These are phyloP conservation scores for Saururus chinensis DNA, from an alignment of 164 flowering plant genomes.

Conservation along the genomic window DNA sequence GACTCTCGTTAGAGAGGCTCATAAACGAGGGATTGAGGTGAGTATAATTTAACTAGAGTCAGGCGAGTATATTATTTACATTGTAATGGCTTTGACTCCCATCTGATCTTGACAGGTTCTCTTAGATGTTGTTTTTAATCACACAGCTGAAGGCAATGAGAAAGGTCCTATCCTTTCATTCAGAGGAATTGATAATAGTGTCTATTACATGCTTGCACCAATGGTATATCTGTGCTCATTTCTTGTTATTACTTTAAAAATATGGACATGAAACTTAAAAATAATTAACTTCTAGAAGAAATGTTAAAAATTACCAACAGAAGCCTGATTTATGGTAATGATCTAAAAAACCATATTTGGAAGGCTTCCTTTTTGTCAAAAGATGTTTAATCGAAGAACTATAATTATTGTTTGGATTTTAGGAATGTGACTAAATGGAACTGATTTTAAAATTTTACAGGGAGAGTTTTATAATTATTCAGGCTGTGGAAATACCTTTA, in stretches of 20 bases:
- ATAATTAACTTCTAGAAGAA: neutral
- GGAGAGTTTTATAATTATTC: constrained; percentile 96
- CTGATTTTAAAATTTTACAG: constrained; percentile 19
- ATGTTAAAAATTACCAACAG: neutral
- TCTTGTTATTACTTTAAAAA: neutral
- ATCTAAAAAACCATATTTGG: neutral
- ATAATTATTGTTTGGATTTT: neutral
- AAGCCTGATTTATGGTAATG: neutral
- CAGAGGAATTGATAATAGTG: constrained; percentile 83
- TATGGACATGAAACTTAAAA: neutral
- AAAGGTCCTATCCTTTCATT: constrained; percentile 80
- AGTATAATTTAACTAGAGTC: neutral
- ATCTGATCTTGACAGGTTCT: constrained; percentile 47
- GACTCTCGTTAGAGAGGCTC: constrained; percentile 82
- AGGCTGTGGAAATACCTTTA: constrained; percentile 96
- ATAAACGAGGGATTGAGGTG: constrained; percentile 94
- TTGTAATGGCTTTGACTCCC: neutral
- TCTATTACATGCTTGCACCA: constrained; percentile 91
- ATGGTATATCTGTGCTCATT: constrained; percentile 37
- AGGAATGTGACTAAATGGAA: neutral
- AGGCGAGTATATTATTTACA: neutral
- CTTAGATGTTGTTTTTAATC: constrained; percentile 98
- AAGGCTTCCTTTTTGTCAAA: neutral
- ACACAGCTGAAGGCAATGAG: constrained; percentile 97
- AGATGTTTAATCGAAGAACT: neutral